Percentiles rank a stretch among this genome's conserved stretches.
Conservation (phyloP, 106 monocot species). For the Dactylorhiza incarnata region DNA sequence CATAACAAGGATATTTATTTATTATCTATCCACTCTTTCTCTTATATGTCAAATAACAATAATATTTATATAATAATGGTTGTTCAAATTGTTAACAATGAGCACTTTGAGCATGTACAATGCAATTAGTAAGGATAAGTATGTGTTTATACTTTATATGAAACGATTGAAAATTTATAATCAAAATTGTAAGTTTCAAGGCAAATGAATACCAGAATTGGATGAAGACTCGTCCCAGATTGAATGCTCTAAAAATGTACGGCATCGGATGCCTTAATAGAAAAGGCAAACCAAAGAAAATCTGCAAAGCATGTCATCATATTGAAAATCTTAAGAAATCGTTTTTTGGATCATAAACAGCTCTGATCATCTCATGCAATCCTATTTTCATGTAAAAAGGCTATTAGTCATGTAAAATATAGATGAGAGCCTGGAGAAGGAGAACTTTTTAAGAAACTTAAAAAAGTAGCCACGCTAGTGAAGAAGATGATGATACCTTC, state of each 20-base stretch:
- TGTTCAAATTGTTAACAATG: too few relatives aligned
- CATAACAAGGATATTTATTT: too few relatives aligned
- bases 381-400: neutral
- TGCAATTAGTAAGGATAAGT: too few relatives aligned
- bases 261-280: conserved; percentile 63
- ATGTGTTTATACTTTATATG: neutral
- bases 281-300: conserved; percentile 80
- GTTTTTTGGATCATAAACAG: neutral
- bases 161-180: neutral
- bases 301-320: conserved; percentile 32
- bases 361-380: neutral
- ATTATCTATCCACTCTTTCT: too few relatives aligned
- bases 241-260: conserved; percentile 90
- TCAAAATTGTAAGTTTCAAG: conserved; percentile 7
- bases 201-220: conserved; percentile 74
- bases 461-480: neutral
- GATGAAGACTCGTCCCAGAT: conserved; percentile 90
- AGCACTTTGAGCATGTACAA: too few relatives aligned
- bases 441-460: neutral
- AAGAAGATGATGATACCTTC: neutral
- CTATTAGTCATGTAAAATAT: neutral
- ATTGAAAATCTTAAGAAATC: neutral
- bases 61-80: too few relatives aligned
- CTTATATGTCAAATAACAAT: too few relatives aligned
- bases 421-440: neutral